phyloP scores from a whole-genome alignment of 108 stramenopile genomes.

The Aurantiochytrium sp. region DNA sequence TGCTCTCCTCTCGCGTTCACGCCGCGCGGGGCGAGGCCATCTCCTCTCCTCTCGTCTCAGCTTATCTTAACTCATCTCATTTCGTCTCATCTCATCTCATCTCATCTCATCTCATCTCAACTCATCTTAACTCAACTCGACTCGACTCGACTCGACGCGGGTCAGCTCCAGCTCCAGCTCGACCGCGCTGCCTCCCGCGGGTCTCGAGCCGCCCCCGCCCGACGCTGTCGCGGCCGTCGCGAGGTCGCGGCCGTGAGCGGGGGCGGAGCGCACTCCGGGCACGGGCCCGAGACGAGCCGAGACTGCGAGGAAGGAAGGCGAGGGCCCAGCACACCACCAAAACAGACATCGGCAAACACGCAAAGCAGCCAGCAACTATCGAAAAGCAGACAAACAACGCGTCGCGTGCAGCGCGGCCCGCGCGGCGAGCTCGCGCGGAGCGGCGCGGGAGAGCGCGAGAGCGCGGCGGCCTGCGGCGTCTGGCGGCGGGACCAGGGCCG shows the following conservation, averaged over 20 bases:
- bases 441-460: too few species aligned
- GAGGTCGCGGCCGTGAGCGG: not conserved
- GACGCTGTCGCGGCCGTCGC: not conserved
- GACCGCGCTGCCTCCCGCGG: not conserved
- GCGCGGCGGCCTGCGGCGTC: too few species aligned
- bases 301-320: not conserved
- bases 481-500: too few species aligned
- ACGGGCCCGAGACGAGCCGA: not conserved
- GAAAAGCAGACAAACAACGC: not conserved
- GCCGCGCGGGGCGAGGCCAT: too few species aligned
- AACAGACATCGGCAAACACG: not conserved
- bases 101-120: too few species aligned
- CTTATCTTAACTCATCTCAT: too few species aligned
- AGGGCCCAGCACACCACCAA: not conserved
- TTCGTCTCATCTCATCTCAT: too few species aligned
- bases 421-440: too few species aligned
- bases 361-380: not conserved
- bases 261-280: not conserved
- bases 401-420: not conserved
- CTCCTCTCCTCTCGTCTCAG: too few species aligned
- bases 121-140: too few species aligned
- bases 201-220: not conserved
- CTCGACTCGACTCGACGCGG: too few species aligned
- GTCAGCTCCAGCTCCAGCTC: not conserved
- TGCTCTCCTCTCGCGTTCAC: too few species aligned